These are phyloP conservation scores for Condylostoma magnum DNA, from an alignment of 169 alveolate species.

Conservation along the genomic window DNA sequence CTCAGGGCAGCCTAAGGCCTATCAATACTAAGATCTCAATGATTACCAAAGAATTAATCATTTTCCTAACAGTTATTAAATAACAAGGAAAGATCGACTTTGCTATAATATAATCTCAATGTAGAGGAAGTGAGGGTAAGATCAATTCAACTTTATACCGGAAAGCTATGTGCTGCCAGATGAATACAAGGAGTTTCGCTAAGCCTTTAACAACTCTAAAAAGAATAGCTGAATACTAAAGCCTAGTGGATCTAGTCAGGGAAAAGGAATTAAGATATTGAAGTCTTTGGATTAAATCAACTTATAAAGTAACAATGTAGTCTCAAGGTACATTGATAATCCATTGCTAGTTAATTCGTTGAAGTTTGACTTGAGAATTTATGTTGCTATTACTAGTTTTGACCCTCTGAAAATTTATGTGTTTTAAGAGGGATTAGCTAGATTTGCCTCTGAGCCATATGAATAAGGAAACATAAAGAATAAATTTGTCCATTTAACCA, in stretches of 20 bases:
- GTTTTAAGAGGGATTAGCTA: constrained; percentile 75
- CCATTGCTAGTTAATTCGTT: constrained; percentile 68
- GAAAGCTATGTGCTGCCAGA: constrained; percentile 69
- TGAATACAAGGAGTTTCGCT: constrained; percentile 38
- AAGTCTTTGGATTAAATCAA: constrained; percentile 61
- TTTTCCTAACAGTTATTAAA: constrained; percentile 68
- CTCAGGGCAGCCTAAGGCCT: constrained; percentile 34
- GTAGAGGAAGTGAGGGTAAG: constrained; percentile 54
- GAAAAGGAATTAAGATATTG: constrained; percentile 74
- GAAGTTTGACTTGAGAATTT: constrained; percentile 72
- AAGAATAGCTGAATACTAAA: constrained; percentile 56
- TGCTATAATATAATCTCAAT: constrained; percentile 60
- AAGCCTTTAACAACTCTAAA: constrained; percentile 50
- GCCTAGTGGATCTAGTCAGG: constrained; percentile 77
- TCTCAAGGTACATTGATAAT: constrained; percentile 67
- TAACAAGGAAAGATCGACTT: constrained; percentile 73
- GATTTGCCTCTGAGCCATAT: constrained; percentile 69
- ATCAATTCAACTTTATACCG: constrained; percentile 66
- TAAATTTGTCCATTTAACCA: constrained; percentile 70
- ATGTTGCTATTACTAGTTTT: constrained; percentile 69
- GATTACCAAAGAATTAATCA: constrained; percentile 44
- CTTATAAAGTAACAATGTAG: constrained; percentile 38
- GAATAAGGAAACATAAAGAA: constrained; percentile 27
- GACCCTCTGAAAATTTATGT: constrained; percentile 69
- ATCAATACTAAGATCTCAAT: constrained; percentile 32